Evolutionary conservation across 805 yeast species (phyloP), one percentile per base, ranked within the genome.

Genomic region (Wickerhamiella nectarea): DNA sequence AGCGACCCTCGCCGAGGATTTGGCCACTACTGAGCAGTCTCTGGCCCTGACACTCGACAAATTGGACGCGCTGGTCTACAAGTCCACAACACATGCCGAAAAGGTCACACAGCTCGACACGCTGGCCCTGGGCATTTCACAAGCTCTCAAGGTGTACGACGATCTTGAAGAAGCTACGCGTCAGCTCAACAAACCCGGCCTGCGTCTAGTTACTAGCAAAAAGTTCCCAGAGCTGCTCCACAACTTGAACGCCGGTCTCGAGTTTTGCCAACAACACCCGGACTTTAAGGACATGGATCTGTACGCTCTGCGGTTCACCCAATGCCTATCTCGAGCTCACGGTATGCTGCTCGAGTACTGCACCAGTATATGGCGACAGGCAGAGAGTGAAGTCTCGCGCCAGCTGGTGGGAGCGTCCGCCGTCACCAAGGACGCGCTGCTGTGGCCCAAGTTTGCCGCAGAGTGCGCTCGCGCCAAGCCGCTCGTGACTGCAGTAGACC

Each of bases 321-420:
- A 83, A 53, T 83, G 95, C 54, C 68, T 85, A 70, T 76, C 87
- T 1, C 70, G 95, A 46, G 78, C 93, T 1, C 67, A 85, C 38
- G 76, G 91, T 0, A 65, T 89, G 47, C 73, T 85, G 12, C 71
- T 79, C 49, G 82, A 78, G 53, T 84, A 78, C 56, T 44, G 56
- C 54, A 31, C 65, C 60, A 45, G 49, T 55, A 25, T 50, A 74
- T 40, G 43, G 45, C 66, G 67, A 12, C 41, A 44, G 6, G 25
- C 46, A 4, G 31, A 47, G 14, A 17, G 31, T n/a, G 26, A 44
- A 6, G 41, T 48, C 7, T 19, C 19, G 12, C 24, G 36, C 8
- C 38, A 43, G n/a, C 33, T 45, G 36, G 46, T 18, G 14, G 28
- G 24, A 14, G 38, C 42, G 12, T 31, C 43, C 9, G 34, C 39